These are phyloP conservation scores for Beauveria australis DNA, from an alignment of 2,329 filamentous ascomycete genomes.

Conservation along the genomic window DNA sequence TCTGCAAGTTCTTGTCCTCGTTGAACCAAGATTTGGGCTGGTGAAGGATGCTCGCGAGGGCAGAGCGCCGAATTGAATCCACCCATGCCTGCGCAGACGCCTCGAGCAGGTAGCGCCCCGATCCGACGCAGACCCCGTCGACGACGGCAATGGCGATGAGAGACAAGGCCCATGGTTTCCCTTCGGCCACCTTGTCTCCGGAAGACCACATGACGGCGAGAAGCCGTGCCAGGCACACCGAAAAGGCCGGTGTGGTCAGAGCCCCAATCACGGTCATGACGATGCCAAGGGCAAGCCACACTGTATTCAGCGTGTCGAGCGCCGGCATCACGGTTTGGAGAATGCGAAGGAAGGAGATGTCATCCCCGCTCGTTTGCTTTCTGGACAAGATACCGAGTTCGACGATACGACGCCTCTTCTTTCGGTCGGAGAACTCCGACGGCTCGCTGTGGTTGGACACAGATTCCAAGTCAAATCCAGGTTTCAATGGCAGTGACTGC, in stretches of 20 bases:
- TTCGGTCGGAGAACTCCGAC: neutral
- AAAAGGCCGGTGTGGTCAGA: slow-evolving; percentile 63
- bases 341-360: neutral
- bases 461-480: neutral
- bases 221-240: slow-evolving; percentile 65
- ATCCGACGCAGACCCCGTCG: slow-evolving; percentile 58
- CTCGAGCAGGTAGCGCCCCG: slow-evolving; percentile 65
- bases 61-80: slow-evolving; percentile 58
- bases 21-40: slow-evolving; percentile 80
- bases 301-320: slow-evolving; percentile 44
- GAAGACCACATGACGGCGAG: slow-evolving; percentile 59
- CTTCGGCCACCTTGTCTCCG: slow-evolving; percentile 37
- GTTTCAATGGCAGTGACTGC: neutral
- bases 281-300: slow-evolving; percentile 54
- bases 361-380: neutral
- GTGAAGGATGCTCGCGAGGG: slow-evolving; percentile 60
- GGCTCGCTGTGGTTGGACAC: neutral
- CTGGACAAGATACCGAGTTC: neutral
- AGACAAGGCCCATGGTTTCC: slow-evolving; percentile 59
- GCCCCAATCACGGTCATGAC: slow-evolving; percentile 51
- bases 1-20: slow-evolving; percentile 53
- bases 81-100: slow-evolving; percentile 68
- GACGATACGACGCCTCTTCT: neutral
- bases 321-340: slow-evolving; percentile 43
- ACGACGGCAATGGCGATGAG: slow-evolving; percentile 60